Percentiles rank a stretch among this genome's conserved stretches.
These are phyloP conservation scores for Kwoniella mangroviensis DNA, from an alignment of 768 basidiomycete species.

Conservation along the genomic window DNA sequence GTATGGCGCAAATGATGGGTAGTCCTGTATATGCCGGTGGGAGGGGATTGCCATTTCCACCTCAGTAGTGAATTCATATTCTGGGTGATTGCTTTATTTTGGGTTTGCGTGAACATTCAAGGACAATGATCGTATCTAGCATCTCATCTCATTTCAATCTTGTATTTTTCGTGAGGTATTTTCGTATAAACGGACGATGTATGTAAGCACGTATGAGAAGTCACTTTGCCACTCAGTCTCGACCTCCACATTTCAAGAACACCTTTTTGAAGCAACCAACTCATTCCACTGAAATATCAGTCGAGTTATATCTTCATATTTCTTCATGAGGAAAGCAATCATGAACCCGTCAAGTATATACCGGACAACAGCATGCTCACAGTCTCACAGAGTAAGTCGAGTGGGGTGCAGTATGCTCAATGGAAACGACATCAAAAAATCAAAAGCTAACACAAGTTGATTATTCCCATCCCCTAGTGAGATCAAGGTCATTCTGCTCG, in stretches of 20 bases:
- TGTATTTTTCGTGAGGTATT: too few relatives aligned
- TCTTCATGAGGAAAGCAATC: not conserved
- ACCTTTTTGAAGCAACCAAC: not conserved
- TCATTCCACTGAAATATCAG: not conserved
- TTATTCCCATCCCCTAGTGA: not conserved
- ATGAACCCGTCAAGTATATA: not conserved
- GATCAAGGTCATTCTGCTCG: constrained; percentile 15
- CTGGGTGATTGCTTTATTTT: not conserved
- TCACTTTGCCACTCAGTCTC: too few relatives aligned
- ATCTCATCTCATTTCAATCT: too few relatives aligned
- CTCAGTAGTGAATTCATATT: not conserved
- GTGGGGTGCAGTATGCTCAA: not conserved
- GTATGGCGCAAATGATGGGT: constrained; percentile 5
- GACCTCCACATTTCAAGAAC: not conserved
- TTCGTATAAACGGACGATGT: too few relatives aligned
- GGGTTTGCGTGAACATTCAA: not conserved
- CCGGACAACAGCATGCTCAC: not conserved
- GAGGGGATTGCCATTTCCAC: constrained; percentile 11
- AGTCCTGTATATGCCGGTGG: constrained; percentile 8
- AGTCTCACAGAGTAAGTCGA: not conserved
- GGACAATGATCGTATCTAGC: too few relatives aligned
- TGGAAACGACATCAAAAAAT: too few relatives aligned
- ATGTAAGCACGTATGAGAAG: too few relatives aligned
- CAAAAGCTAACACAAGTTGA: too few relatives aligned
- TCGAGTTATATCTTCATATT: not conserved